Percentiles rank a stretch among this genome's conserved stretches.
Conservation (phyloP, 1,284 basidiomycete genomes). For the Ceratobasidium sp. region DNA sequence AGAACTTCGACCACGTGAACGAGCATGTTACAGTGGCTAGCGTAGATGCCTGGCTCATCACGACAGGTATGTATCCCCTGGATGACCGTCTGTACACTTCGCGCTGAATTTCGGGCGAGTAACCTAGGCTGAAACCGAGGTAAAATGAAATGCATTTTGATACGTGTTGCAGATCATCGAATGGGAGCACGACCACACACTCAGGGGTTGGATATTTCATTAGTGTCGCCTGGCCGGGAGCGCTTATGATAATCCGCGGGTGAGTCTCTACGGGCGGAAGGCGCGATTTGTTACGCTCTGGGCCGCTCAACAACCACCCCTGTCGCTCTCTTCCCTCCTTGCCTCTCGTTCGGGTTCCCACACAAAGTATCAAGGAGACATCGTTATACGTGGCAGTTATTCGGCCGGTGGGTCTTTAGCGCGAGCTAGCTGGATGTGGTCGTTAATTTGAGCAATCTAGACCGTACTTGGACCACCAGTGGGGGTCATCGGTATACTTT, state of each 20-base stretch:
- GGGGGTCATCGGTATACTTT: neutral
- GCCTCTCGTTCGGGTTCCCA: neutral
- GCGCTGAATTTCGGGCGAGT: neutral
- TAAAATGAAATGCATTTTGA: neutral
- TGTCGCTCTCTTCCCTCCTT: slow-evolving; percentile 1
- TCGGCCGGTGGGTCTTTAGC: no score
- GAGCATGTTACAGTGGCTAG: no score
- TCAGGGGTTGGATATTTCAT: slow-evolving; percentile 3
- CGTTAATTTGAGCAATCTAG: slow-evolving; percentile 14
- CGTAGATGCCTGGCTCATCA: no score
- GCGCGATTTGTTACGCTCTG: slow-evolving; percentile 37
- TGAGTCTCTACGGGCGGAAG: slow-evolving; percentile 2
- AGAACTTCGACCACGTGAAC: no score
- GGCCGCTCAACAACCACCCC: slow-evolving; percentile 19
- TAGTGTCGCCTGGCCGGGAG: slow-evolving; percentile 5
- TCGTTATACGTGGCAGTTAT: neutral
- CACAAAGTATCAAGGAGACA: neutral
- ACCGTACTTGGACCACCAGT: slow-evolving; percentile 9
- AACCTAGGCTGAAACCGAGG: neutral
- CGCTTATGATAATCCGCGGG: slow-evolving; percentile 23
- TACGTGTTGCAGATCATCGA: neutral
- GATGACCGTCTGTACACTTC: no score
- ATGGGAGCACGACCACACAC: neutral
- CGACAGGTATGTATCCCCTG: no score
- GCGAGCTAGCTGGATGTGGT: no score